Evolutionary conservation across 2,329 filamentous ascomycete species (phyloP), one percentile per base, ranked within the genome.

Genomic region (Camillea tinctor): DNA sequence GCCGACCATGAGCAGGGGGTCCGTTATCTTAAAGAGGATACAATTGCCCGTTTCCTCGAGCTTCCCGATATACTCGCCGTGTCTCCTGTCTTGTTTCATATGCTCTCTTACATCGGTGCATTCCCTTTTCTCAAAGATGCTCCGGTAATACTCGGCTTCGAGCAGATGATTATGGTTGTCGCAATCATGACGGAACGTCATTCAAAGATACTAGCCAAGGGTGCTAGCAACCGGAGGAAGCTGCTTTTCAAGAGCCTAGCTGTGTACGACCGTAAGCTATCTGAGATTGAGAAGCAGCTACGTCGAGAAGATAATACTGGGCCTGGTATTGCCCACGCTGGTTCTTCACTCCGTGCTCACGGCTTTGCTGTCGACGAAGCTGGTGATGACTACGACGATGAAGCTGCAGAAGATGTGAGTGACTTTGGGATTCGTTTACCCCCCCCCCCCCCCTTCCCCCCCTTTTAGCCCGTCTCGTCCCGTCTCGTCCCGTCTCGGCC

Each of bases 111-210:
- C 66, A 79, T 92, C 1, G 90, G 87, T 30, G 87, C 89, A 0
- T 92, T 93, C 60, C 90, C 90, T 0, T 92, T 92, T 64, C 79
- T 90, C 2, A 81, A 84, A 56, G 86, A 91, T 68, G 89, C 88
- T 0, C 90, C 90, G 0, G 87, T 83, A 2, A 86, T 91, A 2
- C 74, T 93, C 54, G 87, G 88, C 8, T 82, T 89, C 50, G 86
- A 90, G 61, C 86, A 88, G 67, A 77, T 92, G 74, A 81, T 92
- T 60, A 90, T 91, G 77, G 88, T 90, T 1, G 81, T 92, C 53
- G 86, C 88, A 1, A 84, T 93, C 63, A 81, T 92, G 78, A 92
- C 89, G 1, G 86, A 89, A 67, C 81, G 89, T 60, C 89, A 90
- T 71, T 81, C 80, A 53, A 81, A 82, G 24, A 87, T 91, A 7